Conservation (phyloP, 768 basidiomycete genomes). For the Amanita subjunquillea region DNA sequence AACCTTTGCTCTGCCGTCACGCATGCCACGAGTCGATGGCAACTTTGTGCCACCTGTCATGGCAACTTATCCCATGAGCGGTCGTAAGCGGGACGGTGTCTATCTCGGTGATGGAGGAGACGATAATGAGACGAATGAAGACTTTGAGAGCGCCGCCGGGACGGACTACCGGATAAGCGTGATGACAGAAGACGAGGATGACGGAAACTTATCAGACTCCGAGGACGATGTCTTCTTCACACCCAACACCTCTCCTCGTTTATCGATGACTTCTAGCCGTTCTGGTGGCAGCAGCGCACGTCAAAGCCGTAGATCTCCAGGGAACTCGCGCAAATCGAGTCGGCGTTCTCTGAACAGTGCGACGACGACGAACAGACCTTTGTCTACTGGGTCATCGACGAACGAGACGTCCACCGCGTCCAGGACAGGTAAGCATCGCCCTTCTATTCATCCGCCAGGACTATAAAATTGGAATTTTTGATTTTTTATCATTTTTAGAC, state of each 20-base stretch:
- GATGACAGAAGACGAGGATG: constrained; percentile 2
- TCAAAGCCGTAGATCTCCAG: neutral
- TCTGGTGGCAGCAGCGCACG: constrained; percentile 11
- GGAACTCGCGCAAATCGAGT: neutral
- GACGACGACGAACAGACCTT: neutral
- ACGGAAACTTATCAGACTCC: constrained; percentile 3
- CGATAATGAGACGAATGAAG: neutral
- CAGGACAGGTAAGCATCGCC: neutral
- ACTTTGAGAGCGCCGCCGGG: neutral
- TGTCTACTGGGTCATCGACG: neutral
- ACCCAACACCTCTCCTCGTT: constrained; percentile 42
- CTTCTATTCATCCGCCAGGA: neutral
- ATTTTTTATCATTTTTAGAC: neutral
- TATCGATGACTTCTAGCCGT: constrained; percentile 27
- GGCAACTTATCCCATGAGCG: neutral
- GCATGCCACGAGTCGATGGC: neutral
- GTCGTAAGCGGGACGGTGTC: neutral
- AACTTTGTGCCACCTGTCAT: neutral
- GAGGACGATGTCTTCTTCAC: constrained; percentile 43
- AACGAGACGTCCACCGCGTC: neutral
- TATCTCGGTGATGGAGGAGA: neutral
- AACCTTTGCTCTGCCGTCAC: neutral
- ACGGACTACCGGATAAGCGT: neutral
- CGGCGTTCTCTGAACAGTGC: constrained; percentile 6
- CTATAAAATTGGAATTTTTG: neutral